Base-by-base conservation (phyloP, 2,329 filamentous ascomycete species). In the Aspergillus fijiensis region DNA sequence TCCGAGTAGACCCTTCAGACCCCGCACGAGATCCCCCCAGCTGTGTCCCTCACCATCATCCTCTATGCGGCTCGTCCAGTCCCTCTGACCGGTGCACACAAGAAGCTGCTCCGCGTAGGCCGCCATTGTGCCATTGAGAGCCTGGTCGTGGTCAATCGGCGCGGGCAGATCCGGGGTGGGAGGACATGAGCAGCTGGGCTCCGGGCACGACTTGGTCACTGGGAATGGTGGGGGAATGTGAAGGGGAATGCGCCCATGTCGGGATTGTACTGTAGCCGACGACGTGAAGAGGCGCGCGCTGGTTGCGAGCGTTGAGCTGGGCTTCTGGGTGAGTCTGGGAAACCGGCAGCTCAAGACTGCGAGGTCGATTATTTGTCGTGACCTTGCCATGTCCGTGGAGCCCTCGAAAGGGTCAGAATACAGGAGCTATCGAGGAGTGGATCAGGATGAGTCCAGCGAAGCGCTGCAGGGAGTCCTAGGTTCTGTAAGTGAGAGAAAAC, bases 11-110 rank as follows among this genome's bases (percentile, higher is more conserved):
- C 59, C 57, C 82, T 91, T 94, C 60, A 97, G 74, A 58, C 90
- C 87, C 42, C 88, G 86, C 80, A 85, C 69, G 76, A 83, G 67
- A 29, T 68, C 66, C 7, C 78, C 78, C 77, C 77, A 81, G 14
- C 75, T 76, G 27, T 80, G 73, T 2, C 77, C 73, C 35, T 76
- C 72, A 16, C 88, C 85, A 61, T 96, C 92, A 50, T 96, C 88
- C 72, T 96, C 92, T 63, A 97, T 96, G 59, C 86, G 85, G 70
- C 89, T 93, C 29, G 83, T 81, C 93, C 93, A 97, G 77, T 96
- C 90, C 31, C 83, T 78, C 62, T 87, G 85, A 4, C 91, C 92
- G 0, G 92, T 96, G 63, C 89, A 93, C 14, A 97, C 82, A 10
- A 98, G 76, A 3, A 97, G 84, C 67, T 97, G 92, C 75, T 96